Evolutionary conservation across 2,329 filamentous ascomycete species (phyloP), one percentile per base, ranked within the genome.

Genomic region (Colletotrichum gigasporum): DNA sequence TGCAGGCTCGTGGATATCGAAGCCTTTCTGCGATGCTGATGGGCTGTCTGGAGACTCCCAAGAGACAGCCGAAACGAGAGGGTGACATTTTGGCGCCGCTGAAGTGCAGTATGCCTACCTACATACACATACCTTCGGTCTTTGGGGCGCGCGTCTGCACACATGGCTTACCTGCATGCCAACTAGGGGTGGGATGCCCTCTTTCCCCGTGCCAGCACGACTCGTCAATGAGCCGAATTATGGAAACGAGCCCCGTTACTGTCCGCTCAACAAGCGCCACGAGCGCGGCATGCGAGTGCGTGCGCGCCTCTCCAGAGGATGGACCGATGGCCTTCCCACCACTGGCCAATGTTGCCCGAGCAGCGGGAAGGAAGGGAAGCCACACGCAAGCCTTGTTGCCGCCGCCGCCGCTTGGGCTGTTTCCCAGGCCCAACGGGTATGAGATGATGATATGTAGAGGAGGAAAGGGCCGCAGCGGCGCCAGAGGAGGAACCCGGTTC

Each of bases 151-250:
- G 48, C 34, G 34, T 37, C 48, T 53, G 35, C 35, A 41, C 35
- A 42, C 50, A 53, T 41, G 47, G 47, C 47, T 51, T 14, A 37
- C 50, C 50, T 53, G 50, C 50, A 53, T 37, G 34, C 45, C 45
- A 50, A 50, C 45, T 24, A 30, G 24, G 35, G 32, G 47, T 16
- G 20, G 18, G 10, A 20, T 6, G 30, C n/a, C 26, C 26, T 28
- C 42, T 45, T 45, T n/a, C n/a, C n/a, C n/a, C n/a, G n/a, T n/a
- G n/a, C 42, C 42, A 45, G 42, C 42, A 22, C 22, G 22, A n/a
- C 22, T 48, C n/a, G n/a, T 16, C 24, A 20, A 20, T 28, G n/a
- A n/a, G n/a, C n/a, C n/a, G n/a, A n/a, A n/a, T n/a, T n/a, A n/a
- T n/a, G n/a, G n/a, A n/a, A n/a, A n/a, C n/a, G n/a, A n/a, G n/a